These are phyloP conservation scores for Tetrahymena elliotti DNA, from an alignment of 73 alveolate species.

Conservation along the genomic window DNA sequence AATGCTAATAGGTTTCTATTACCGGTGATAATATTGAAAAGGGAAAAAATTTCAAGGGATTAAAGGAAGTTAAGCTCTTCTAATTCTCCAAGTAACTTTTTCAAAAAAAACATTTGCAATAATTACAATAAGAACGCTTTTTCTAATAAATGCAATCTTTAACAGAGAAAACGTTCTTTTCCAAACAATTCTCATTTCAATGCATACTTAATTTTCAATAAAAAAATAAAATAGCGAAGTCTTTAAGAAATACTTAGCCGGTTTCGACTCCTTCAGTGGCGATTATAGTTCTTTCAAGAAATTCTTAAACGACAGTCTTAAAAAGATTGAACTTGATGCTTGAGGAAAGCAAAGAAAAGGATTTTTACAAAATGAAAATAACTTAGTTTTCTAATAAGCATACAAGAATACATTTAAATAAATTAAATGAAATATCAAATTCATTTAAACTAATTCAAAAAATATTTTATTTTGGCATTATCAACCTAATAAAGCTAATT, in stretches of 20 bases:
- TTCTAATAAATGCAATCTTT: background rate
- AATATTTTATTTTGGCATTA: background rate
- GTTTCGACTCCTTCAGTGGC: background rate
- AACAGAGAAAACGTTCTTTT: background rate
- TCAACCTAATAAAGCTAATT: background rate
- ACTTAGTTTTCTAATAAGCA: background rate
- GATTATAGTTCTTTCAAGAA: background rate
- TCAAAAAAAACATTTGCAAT: too few relatives aligned
- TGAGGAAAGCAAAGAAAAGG: background rate
- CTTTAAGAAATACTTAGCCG: background rate
- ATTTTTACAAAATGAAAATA: background rate
- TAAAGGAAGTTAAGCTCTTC: background rate
- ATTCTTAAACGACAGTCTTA: background rate
- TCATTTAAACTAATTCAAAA: background rate
- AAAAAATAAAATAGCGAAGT: background rate
- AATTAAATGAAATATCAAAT: background rate
- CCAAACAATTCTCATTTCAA: too few relatives aligned
- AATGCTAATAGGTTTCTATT: background rate
- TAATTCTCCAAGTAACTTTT: background rate
- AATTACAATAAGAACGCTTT: background rate
- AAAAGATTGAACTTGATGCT: background rate
- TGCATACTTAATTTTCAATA: background rate
- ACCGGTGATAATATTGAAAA: background rate
- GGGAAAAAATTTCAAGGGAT: background rate
- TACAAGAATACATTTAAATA: too few relatives aligned